Conservation (phyloP, 2,329 filamentous ascomycete genomes). For the Neospermospora avenae region DNA sequence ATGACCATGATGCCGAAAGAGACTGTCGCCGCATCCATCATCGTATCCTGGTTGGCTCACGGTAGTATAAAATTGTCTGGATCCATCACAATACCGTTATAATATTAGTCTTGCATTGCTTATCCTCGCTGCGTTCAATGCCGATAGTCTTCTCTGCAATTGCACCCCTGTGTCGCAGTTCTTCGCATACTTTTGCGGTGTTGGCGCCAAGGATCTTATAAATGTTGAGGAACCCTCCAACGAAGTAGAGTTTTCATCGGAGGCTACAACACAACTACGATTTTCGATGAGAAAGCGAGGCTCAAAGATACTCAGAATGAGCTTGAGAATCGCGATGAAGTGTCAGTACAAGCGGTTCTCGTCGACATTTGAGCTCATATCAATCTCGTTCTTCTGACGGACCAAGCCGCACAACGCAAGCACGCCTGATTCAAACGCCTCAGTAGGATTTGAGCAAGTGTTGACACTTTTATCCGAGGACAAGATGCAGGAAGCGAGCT, state of each 20-base stretch:
- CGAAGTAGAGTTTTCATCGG: neutral
- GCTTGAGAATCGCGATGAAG: neutral
- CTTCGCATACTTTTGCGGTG: neutral
- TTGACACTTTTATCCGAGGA: neutral
- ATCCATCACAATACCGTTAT: neutral
- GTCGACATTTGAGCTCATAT: too few relatives aligned
- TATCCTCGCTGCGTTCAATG: neutral
- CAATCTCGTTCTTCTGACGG: neutral
- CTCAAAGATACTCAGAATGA: neutral
- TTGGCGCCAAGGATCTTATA: neutral
- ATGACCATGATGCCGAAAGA: neutral
- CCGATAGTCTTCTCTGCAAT: neutral
- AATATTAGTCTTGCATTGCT: neutral
- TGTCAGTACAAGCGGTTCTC: too few relatives aligned
- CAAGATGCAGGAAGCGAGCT: neutral
- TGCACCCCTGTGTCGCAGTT: neutral
- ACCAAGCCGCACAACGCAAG: neutral
- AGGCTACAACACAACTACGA: neutral
- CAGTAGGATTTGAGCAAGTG: neutral
- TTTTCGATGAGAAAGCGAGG: neutral
- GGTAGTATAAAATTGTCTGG: neutral
- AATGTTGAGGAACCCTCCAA: neutral
- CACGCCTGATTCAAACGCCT: neutral
- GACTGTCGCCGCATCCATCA: neutral
- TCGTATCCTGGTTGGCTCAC: neutral